phyloP scores from a whole-genome alignment of 2,329 filamentous ascomycete species.

The Alternaria burnsii region DNA sequence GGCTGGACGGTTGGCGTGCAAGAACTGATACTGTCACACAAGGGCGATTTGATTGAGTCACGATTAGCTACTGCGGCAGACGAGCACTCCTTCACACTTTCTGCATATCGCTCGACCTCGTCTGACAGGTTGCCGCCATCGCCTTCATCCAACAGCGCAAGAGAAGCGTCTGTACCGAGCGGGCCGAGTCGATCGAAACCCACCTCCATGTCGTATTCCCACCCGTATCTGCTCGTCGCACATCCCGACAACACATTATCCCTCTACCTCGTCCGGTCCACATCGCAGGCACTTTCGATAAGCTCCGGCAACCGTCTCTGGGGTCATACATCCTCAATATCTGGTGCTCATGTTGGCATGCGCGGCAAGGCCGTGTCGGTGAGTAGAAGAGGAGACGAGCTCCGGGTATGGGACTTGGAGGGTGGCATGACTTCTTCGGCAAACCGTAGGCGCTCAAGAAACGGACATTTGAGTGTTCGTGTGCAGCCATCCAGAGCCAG shows the following conservation, averaged over 20 bases:
- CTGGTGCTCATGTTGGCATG: slow-evolving; percentile 82
- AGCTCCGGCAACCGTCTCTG: slow-evolving; percentile 79
- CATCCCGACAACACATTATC: slow-evolving; percentile 89
- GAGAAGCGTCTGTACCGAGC: slow-evolving; percentile 27
- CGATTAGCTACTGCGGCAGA: slow-evolving; percentile 61
- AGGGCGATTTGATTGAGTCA: slow-evolving; percentile 59
- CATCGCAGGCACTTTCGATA: slow-evolving; percentile 69
- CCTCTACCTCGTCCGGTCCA: slow-evolving; percentile 82
- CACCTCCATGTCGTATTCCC: slow-evolving; percentile 64
- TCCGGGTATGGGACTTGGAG: slow-evolving; percentile 88
- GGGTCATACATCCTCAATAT: slow-evolving; percentile 91
- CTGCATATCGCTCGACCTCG: slow-evolving; percentile 38
- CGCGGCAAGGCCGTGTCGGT: slow-evolving; percentile 91
- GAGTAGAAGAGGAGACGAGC: slow-evolving; percentile 73
- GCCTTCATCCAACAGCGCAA: slow-evolving; percentile 38
- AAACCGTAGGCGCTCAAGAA: slow-evolving; percentile 51
- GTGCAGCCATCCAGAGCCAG: slow-evolving; percentile 54
- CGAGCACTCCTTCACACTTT: slow-evolving; percentile 55
- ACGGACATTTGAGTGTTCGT: slow-evolving; percentile 63
- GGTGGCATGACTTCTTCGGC: slow-evolving; percentile 65
- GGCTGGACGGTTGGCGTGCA: slow-evolving; percentile 95
- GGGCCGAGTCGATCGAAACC: slow-evolving; percentile 49
- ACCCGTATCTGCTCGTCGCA: slow-evolving; percentile 85
- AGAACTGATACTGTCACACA: slow-evolving; percentile 74
- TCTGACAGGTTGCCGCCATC: slow-evolving; percentile 26